Base-by-base conservation (phyloP, 164 flowering plant genomes). In the Dillenia turbinata region DNA sequence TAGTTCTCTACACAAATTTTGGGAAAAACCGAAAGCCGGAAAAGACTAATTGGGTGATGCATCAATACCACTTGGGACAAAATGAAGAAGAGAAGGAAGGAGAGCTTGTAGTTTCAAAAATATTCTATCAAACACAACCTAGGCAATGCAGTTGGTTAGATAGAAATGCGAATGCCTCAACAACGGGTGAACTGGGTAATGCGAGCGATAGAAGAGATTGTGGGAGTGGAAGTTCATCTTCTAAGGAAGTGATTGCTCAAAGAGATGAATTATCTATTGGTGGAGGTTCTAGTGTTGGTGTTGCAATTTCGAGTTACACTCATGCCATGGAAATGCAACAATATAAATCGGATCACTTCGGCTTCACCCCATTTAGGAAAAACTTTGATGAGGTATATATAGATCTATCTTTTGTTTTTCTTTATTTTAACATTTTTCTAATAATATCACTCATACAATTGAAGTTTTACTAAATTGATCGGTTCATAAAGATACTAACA, bases 1-100 rank as follows among this genome's bases (percentile, higher is more conserved):
- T 95, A 12, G 99, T 95, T 40, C 81, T 95, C 52, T 95, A 95
- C 61, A 95, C 97, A 17, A 95, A 95, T 66, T 95, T 90, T 48
- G 97, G 99, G 0, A 95, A 95, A 47, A 88, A 90, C 49, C 72
- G 97, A 57, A 95, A 89, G 69, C 99, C 99, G 3, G 97, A 92
- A 61, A 95, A 95, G 70, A 95, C 99, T 15, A 95, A 90, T 64
- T 95, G 99, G 99, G 99, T 95, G 11, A 95, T 95, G 99, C 99
- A 95, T 73, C 99, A 95, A 40, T 95, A 92, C 75, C 99, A 95
- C 60, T 72, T 95, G 46, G 99, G 99, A 3, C 96, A 85, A 59
- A 78, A 76, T 50, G 98, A 95, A 54, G 99, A 95, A 59, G 99
- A 95, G 85, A 92, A 75, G 61, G 99, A 95, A 77, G 98, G 99